Base-by-base conservation (phyloP, 176 grass and related monocot genomes). In the Triticum monococcum region DNA sequence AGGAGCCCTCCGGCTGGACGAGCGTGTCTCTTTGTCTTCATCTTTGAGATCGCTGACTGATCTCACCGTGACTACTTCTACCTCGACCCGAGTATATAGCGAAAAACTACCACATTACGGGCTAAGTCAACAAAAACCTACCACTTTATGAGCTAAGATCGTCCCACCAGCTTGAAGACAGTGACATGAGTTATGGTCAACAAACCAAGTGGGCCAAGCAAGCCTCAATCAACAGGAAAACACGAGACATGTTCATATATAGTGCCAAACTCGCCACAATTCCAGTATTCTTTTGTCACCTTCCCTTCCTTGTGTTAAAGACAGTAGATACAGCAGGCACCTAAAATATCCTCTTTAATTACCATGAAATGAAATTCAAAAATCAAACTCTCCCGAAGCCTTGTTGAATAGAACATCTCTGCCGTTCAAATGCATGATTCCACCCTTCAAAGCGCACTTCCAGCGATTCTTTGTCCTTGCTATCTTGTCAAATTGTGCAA, bases 381-480 rank as follows among this genome's bases (percentile, higher is more conserved):
- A 95, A 52, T 95, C 88, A 73, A 95, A 95, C 79, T 90, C 93
- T 4, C 93, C 93, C 3, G 78, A 86, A 1, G 90, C 93, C 91
- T 93, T 95, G 87, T 86, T 89, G 74, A 95, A 95, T 76, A 95
- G 81, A 83, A 95, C 50, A 85, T 95, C 93, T 66, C 84, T 87
- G 31, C 81, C 79, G 69, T 92, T 92, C 81, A 95, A 78, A 92
- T 91, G 93, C 93, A 93, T 93, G 86, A 95, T 95, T 60, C 89
- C 93, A 86, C 87, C 93, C 86, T 93, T 93, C 64, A 95, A 79
- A 79, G 84, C 83, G 81, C 93, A 95, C 75, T 93, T 95, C 91
- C 93, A 95, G 78, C 86, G 89, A 77, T 90, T 95, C 85, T 95
- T 95, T 63, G 93, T 95, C 86, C 93, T 82, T 52, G 93, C 85